phyloP scores from a whole-genome alignment of 768 basidiomycete genomes.

The Chlorophyllum brunneum region DNA sequence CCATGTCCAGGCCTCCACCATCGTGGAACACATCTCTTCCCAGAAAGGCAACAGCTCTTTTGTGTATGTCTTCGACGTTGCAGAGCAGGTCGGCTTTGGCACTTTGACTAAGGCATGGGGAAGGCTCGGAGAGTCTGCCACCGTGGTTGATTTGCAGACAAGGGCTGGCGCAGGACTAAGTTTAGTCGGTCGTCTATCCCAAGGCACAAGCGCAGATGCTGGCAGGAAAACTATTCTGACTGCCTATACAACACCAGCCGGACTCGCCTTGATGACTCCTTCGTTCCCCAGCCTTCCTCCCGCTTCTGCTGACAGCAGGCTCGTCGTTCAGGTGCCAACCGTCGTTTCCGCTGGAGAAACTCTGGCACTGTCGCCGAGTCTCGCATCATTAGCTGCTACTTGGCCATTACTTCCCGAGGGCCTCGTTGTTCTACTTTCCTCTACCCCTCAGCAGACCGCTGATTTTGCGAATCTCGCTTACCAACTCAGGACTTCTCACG shows the following conservation, averaged over 20 bases:
- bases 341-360: conserved; percentile 61
- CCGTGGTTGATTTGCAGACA: conserved; percentile 72
- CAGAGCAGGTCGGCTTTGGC: conserved; percentile 82
- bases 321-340: conserved; percentile 82
- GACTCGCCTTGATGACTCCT: conserved; percentile 79
- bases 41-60: conserved; percentile 51
- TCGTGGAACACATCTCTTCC: conserved; percentile 69
- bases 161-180: conserved; percentile 80
- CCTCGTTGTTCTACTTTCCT: conserved; percentile 74
- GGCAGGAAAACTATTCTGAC: conserved; percentile 59
- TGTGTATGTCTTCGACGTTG: conserved; percentile 80
- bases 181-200: conserved; percentile 75
- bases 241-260: conserved; percentile 79
- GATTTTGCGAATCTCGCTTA: conserved; percentile 80
- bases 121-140: conserved; percentile 38
- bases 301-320: conserved; percentile 56
- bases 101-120: conserved; percentile 66
- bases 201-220: conserved; percentile 71
- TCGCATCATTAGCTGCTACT: conserved; percentile 60
- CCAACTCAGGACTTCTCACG: conserved; percentile 58
- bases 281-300: conserved; percentile 71
- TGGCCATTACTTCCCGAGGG: conserved; percentile 60
- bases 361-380: conserved; percentile 72
- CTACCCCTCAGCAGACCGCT: conserved; percentile 78
- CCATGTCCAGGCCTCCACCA: conserved; percentile 50